A percentile compares a stretch with the other conserved stretches of the same genome.
These are phyloP conservation scores for Prunus davidiana DNA, from an alignment of 306 rosid genomes.

Conservation along the genomic window DNA sequence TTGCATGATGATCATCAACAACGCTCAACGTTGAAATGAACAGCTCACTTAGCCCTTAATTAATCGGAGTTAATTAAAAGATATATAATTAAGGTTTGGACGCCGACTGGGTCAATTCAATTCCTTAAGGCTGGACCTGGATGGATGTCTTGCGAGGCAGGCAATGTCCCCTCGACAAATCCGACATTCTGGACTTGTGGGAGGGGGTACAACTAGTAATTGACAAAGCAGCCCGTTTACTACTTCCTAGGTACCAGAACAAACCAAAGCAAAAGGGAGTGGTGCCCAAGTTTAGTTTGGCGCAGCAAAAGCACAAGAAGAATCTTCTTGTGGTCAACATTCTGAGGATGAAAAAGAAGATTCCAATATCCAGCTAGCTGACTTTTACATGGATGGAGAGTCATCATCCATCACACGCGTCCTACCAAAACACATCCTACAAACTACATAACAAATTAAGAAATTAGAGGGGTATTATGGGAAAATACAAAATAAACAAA, in stretches of 20 bases:
- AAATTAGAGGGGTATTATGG: too few relatives aligned
- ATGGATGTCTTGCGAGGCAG: neutral
- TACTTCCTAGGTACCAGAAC: neutral
- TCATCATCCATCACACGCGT: neutral
- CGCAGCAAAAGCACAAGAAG: neutral
- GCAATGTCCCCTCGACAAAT: slow-evolving; percentile 10
- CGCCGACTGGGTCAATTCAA: neutral
- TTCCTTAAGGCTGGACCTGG: neutral
- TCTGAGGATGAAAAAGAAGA: slow-evolving; percentile 1
- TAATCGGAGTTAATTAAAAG: neutral
- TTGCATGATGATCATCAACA: neutral
- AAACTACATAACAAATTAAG: too few relatives aligned
- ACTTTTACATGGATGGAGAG: neutral
- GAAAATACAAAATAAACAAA: too few relatives aligned
- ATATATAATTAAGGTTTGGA: neutral
- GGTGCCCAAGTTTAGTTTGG: neutral
- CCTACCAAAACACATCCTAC: neutral
- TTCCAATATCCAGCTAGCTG: neutral
- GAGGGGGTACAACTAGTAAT: too few relatives aligned
- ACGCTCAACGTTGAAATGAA: neutral
- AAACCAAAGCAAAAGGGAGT: neutral
- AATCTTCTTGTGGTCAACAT: neutral
- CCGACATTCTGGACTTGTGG: neutral
- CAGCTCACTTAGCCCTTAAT: neutral
- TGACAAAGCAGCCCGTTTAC: neutral